Percentiles rank a stretch among this genome's conserved stretches.
These are phyloP conservation scores for Ilyonectria sp. DNA, from an alignment of 2,329 filamentous ascomycete species.

Conservation along the genomic window DNA sequence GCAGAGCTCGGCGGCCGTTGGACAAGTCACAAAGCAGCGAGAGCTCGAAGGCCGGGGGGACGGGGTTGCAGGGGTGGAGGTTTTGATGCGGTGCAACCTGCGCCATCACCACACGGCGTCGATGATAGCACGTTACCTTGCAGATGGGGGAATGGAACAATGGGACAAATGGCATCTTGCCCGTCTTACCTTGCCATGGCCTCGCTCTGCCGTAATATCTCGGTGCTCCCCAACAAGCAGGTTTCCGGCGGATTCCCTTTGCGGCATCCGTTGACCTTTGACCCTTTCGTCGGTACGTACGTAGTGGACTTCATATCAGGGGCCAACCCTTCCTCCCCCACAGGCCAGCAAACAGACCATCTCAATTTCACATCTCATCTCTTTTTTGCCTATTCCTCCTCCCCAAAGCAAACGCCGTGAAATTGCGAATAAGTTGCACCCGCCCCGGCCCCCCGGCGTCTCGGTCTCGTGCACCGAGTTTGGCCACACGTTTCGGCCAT, in stretches of 20 bases:
- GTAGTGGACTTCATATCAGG: background rate
- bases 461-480: background rate
- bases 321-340: background rate
- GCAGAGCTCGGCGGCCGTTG: no score
- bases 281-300: background rate
- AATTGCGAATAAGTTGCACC: constrained; percentile 1
- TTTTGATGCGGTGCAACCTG: constrained; percentile 8
- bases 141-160: constrained; percentile 19
- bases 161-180: background rate
- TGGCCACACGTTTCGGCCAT: background rate
- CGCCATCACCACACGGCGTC: background rate
- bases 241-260: background rate
- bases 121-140: constrained; percentile 26
- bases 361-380: constrained; percentile 14
- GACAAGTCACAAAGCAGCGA: background rate
- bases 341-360: constrained; percentile 4
- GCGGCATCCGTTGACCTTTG: background rate
- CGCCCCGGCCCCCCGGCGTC: background rate
- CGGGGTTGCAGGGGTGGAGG: background rate
- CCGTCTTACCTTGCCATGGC: background rate
- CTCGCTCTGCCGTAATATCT: background rate
- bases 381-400: background rate
- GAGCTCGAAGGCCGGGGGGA: background rate
- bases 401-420: background rate
- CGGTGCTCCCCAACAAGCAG: no score